These are phyloP conservation scores for Saccharomyces paradoxus DNA, from an alignment of 805 yeast species.

Conservation along the genomic window DNA sequence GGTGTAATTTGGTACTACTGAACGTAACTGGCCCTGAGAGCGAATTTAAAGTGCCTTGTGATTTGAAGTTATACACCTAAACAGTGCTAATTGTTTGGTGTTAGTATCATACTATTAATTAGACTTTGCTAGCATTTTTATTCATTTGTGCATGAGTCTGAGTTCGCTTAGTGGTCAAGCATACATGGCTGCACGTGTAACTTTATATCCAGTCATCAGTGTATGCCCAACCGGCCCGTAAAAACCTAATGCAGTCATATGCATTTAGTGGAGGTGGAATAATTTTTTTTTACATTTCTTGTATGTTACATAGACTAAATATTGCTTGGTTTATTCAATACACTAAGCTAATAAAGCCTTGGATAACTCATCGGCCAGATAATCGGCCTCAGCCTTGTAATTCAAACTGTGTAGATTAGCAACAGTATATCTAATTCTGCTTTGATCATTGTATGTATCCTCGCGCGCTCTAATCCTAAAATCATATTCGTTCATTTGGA, in stretches of 20 bases:
- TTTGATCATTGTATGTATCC: constrained; percentile 74
- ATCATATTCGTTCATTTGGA: constrained; percentile 59
- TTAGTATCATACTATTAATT: neutral
- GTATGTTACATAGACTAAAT: neutral
- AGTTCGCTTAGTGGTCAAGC: too few species aligned
- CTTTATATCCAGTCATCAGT: too few species aligned
- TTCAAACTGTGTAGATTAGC: constrained; percentile 46
- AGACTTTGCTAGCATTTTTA: neutral
- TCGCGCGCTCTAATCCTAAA: constrained; percentile 76
- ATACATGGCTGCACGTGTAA: too few species aligned
- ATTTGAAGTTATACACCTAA: neutral
- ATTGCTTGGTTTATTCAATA: neutral
- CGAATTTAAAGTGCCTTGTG: neutral
- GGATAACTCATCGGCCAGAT: constrained; percentile 35
- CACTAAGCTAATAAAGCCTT: constrained; percentile 13
- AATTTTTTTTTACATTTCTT: neutral
- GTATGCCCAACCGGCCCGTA: neutral
- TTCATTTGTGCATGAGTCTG: neutral
- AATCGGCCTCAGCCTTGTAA: constrained; percentile 52
- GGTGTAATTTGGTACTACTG: neutral
- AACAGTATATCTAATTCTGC: constrained; percentile 68
- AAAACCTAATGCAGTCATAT: neutral
- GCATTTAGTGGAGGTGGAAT: neutral
- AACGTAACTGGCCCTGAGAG: neutral
- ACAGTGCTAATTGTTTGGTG: neutral